These are phyloP conservation scores for Pleurotus giganteus DNA, from an alignment of 768 basidiomycete genomes.

Conservation along the genomic window DNA sequence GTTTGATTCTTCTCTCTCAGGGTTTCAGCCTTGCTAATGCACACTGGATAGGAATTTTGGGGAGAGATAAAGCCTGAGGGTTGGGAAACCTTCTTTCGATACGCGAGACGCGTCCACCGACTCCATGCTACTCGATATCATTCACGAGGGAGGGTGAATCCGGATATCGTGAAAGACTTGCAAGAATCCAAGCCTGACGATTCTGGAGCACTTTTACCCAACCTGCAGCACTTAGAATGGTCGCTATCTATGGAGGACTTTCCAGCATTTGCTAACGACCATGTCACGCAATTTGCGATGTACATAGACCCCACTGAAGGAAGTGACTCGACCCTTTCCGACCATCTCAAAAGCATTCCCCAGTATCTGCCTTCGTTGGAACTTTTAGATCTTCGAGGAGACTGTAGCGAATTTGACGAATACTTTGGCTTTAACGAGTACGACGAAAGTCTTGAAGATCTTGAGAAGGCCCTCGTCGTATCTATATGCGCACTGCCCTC, in stretches of 20 bases:
- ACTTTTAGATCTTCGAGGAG: neutral
- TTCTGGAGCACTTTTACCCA: neutral
- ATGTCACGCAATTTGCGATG: neutral
- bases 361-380: neutral
- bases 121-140: neutral
- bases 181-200: neutral
- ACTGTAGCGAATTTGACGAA: too few relatives aligned
- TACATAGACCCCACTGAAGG: neutral
- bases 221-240: neutral
- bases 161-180: neutral
- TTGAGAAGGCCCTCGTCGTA: neutral
- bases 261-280: neutral
- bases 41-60: neutral
- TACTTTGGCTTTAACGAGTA: neutral
- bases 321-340: neutral
- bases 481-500: neutral
- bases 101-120: neutral
- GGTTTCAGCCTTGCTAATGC: neutral
- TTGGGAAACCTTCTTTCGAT: neutral
- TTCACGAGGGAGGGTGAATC: neutral
- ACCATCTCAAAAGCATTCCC: neutral
- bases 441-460: neutral
- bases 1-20: neutral
- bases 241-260: neutral
- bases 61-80: neutral